phyloP scores from a whole-genome alignment of 352 stramenopile species.

The Phytophthora ramorum region DNA sequence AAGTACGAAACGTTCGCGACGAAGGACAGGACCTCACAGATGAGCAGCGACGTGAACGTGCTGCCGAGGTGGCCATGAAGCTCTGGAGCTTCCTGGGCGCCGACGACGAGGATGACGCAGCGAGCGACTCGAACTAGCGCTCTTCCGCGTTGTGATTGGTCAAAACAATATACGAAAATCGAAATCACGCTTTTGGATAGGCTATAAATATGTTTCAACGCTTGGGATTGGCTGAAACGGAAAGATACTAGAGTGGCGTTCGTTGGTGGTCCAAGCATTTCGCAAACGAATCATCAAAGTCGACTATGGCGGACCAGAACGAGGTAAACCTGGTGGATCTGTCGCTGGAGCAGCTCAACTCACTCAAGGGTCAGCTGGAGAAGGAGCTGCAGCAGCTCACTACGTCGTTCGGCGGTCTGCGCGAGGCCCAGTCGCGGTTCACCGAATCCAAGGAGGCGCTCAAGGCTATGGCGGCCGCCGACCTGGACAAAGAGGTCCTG shows the following conservation, averaged over 20 bases:
- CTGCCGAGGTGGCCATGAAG: constrained; percentile 79
- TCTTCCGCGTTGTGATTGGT: constrained; percentile 29
- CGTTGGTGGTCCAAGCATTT: constrained; percentile 33
- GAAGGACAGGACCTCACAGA: constrained; percentile 57
- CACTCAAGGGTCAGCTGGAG: constrained; percentile 91
- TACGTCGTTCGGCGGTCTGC: constrained; percentile 69
- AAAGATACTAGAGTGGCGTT: constrained; percentile 22
- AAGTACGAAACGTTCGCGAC: constrained; percentile 74
- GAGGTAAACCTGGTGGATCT: constrained; percentile 89
- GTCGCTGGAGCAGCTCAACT: constrained; percentile 93
- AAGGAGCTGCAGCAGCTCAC: constrained; percentile 84
- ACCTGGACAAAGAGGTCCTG: constrained; percentile 88
- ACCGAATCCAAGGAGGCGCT: constrained; percentile 83
- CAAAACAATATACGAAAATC: constrained; percentile 25
- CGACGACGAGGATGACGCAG: constrained; percentile 44
- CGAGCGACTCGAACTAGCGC: constrained; percentile 33
- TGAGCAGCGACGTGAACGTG: constrained; percentile 70
- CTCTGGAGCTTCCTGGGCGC: constrained; percentile 71
- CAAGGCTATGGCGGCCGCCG: constrained; percentile 53
- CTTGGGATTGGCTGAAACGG: constrained; percentile 30
- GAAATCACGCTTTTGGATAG: constrained; percentile 18
- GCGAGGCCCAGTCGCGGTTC: constrained; percentile 83
- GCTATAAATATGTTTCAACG: constrained; percentile 8
- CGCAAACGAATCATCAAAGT: constrained; percentile 10
- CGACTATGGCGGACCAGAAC: constrained; percentile 54